phyloP scores from a whole-genome alignment of 805 yeast genomes.

The Monosporozyma servazzii region DNA sequence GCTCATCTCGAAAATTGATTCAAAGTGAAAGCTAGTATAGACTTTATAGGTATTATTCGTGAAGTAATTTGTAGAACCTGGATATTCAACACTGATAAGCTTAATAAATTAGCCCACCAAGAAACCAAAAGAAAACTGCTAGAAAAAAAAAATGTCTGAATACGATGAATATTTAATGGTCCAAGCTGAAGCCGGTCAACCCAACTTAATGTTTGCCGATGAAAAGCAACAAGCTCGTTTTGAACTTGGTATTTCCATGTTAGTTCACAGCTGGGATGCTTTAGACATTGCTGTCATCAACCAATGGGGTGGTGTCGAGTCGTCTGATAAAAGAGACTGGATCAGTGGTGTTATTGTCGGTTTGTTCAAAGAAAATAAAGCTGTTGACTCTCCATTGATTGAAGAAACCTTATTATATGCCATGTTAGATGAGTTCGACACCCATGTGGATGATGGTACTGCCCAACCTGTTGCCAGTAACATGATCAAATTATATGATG shows the following conservation, averaged over 20 bases:
- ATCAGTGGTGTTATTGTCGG: constrained; percentile 74
- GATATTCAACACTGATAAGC: not conserved
- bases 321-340: constrained; percentile 93
- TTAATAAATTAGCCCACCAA: too few species aligned
- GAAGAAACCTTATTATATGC: constrained; percentile 82
- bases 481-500: constrained; percentile 56
- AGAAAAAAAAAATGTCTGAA: constrained; percentile 2
- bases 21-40: not conserved
- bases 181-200: constrained; percentile 38
- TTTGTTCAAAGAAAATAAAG: constrained; percentile 50
- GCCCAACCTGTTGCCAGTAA: constrained; percentile 64
- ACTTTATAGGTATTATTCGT: too few species aligned
- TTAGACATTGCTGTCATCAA: constrained; percentile 81
- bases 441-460: constrained; percentile 79
- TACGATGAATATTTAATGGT: constrained; percentile 42
- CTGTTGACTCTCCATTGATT: constrained; percentile 67
- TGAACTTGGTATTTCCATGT: constrained; percentile 89
- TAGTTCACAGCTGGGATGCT: constrained; percentile 84
- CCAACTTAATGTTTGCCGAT: constrained; percentile 38
- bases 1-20: constrained; percentile 1
- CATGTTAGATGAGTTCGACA: constrained; percentile 93
- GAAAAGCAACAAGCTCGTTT: constrained; percentile 73
- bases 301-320: constrained; percentile 92
- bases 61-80: too few species aligned
- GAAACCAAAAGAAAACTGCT: not conserved